Evolutionary conservation across 2,329 filamentous ascomycete genomes (phyloP).

Genomic region (Whalleya microplaca): DNA sequence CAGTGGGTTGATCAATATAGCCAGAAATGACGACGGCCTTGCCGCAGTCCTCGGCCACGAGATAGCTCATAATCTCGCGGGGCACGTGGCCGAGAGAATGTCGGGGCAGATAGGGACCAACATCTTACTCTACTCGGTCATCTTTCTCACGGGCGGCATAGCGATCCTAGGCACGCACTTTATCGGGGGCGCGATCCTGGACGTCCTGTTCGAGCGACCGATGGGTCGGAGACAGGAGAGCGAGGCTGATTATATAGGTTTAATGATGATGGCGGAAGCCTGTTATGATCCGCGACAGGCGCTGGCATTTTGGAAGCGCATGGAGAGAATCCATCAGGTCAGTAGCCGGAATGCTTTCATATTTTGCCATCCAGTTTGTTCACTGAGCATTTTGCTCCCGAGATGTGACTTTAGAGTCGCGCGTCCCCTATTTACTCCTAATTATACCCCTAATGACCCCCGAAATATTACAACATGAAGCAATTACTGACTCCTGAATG

Average conservation of each 20-base stretch:
- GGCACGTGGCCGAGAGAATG: constrained; percentile 68
- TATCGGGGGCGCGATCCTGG: constrained; percentile 54
- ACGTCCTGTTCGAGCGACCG: constrained; percentile 68
- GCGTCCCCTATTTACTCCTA: no score
- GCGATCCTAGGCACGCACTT: constrained; percentile 46
- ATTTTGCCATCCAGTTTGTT: no score
- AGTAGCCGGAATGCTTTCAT: no score
- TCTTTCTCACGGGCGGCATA: constrained; percentile 52
- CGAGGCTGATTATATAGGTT: constrained; percentile 79
- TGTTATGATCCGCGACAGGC: constrained; percentile 75
- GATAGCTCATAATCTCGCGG: constrained; percentile 75
- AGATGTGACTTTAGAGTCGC: no score
- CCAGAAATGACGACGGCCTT: constrained; percentile 67
- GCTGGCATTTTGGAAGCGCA: constrained; percentile 67
- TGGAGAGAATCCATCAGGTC: no score
- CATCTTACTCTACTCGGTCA: constrained; percentile 52
- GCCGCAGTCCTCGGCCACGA: constrained; percentile 80
- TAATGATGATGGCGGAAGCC: constrained; percentile 82
- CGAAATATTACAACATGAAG: no score
- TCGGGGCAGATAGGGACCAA: constrained; percentile 57
- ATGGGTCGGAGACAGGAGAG: constrained; percentile 73
- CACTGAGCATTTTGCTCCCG: no score
- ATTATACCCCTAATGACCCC: no score
- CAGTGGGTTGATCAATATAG: constrained; percentile 72
- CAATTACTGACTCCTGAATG: no score